These are phyloP conservation scores for Adiantum capillusveneris DNA, from an alignment of 75 land plant genomes.

Conservation along the genomic window DNA sequence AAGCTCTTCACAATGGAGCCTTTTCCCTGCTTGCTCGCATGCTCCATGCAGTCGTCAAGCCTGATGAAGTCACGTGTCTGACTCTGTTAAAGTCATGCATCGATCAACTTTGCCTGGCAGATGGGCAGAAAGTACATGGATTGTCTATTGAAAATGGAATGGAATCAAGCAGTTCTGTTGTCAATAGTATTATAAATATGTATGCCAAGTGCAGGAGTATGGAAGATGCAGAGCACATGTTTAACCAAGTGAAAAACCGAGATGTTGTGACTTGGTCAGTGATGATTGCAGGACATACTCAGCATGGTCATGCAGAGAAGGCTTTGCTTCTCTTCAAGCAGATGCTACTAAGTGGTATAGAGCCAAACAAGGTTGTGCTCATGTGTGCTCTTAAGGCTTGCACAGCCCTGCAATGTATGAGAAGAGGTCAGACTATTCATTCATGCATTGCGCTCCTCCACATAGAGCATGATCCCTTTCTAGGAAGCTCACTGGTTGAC, in stretches of 20 bases:
- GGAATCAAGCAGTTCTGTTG: not conserved
- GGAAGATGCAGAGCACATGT: not conserved
- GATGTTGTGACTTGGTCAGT: slow-evolving; percentile 50
- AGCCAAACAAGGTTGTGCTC: slow-evolving; percentile 39
- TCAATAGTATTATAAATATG: not conserved
- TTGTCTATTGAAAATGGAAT: not conserved
- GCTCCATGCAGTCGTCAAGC: not conserved
- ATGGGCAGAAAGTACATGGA: not conserved
- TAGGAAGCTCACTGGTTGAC: slow-evolving; percentile 29
- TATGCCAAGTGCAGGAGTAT: not conserved
- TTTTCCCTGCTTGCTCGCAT: not conserved
- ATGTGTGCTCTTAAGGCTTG: slow-evolving; percentile 40
- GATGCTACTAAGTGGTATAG: slow-evolving; percentile 22
- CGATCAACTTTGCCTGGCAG: not conserved
- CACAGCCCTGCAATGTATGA: slow-evolving; percentile 11
- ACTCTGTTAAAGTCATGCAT: not conserved
- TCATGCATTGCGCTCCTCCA: slow-evolving; percentile 10
- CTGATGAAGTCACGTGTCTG: not conserved
- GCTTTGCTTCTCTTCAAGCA: slow-evolving; percentile 35
- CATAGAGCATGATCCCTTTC: slow-evolving; percentile 15
- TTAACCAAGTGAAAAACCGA: slow-evolving; percentile 8
- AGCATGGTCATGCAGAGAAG: slow-evolving; percentile 29
- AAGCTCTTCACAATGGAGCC: not conserved
- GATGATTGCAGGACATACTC: slow-evolving; percentile 38
- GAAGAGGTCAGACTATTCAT: slow-evolving; percentile 32